Conservation (phyloP, 2,329 filamentous ascomycete species). For the Xylariaceae sp. region DNA sequence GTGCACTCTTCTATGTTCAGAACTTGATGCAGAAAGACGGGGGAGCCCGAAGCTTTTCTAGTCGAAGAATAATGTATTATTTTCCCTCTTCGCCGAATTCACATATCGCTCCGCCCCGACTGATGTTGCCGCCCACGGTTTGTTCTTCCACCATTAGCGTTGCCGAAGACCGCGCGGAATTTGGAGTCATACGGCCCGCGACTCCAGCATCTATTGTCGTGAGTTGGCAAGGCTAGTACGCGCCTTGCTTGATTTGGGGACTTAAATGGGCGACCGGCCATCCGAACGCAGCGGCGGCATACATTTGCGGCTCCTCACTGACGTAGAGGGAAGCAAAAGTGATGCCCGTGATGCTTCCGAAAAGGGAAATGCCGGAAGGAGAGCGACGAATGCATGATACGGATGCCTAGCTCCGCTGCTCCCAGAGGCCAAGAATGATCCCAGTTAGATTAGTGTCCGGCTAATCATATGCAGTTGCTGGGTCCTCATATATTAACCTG, state of each 20-base stretch:
- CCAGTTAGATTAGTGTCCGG: constrained; percentile 17
- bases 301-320: background rate
- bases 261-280: background rate
- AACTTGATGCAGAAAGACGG: background rate
- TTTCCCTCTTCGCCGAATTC: constrained; percentile 1
- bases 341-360: constrained; percentile 1
- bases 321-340: background rate
- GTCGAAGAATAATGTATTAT: background rate
- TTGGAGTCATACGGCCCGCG: constrained; percentile 25
- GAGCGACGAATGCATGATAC: constrained; percentile 6
- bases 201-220: constrained; percentile 15
- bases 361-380: constrained; percentile 27
- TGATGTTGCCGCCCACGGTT: background rate
- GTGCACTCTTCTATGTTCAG: background rate
- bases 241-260: background rate
- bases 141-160: constrained; percentile 22
- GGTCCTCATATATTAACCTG: constrained; percentile 2
- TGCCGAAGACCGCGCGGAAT: constrained; percentile 4
- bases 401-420: constrained; percentile 20
- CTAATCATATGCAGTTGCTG: constrained; percentile 11
- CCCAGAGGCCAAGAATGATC: constrained; percentile 1
- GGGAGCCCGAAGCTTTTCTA: constrained; percentile 21
- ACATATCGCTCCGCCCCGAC: constrained; percentile 7
- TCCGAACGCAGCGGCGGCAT: constrained; percentile 10
- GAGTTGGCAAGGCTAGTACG: constrained; percentile 12